phyloP scores from a whole-genome alignment of 1,284 basidiomycete genomes.

The Trametes sp. region DNA sequence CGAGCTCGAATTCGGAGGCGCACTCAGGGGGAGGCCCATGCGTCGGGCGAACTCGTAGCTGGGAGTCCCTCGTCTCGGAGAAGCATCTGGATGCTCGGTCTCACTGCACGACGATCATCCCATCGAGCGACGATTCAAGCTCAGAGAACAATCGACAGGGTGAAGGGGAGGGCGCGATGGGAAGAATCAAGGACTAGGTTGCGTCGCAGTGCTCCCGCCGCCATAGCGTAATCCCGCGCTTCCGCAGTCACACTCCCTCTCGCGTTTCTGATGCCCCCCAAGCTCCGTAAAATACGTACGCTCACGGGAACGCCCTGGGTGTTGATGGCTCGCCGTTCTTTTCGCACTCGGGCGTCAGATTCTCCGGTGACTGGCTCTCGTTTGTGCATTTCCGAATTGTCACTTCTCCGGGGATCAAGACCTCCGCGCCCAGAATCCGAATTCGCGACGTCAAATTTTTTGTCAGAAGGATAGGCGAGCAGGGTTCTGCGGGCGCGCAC shows the following conservation, averaged over 20 bases:
- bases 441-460: not conserved
- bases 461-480: not conserved
- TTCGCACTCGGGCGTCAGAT: not conserved
- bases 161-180: too few relatives aligned
- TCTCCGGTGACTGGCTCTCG: not conserved
- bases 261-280: not conserved
- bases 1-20: not conserved
- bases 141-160: too few relatives aligned
- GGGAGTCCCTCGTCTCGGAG: too few relatives aligned
- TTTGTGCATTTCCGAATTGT: not conserved
- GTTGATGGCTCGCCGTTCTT: not conserved
- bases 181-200: not conserved
- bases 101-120: not conserved
- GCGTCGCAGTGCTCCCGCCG: not conserved
- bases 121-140: not conserved
- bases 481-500: not conserved
- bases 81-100: too few relatives aligned
- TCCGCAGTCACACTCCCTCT: slow-evolving; percentile 8
- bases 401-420: not conserved
- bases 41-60: too few relatives aligned
- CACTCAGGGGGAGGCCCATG: not conserved
- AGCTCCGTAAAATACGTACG: not conserved
- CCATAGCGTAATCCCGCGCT: slow-evolving; percentile 13
- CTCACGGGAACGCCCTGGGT: not conserved
- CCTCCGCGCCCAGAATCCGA: not conserved